Evolutionary conservation across 176 grass and related monocot genomes (phyloP), one percentile per base, ranked within the genome.

Genomic region (Oryza brachyantha): DNA sequence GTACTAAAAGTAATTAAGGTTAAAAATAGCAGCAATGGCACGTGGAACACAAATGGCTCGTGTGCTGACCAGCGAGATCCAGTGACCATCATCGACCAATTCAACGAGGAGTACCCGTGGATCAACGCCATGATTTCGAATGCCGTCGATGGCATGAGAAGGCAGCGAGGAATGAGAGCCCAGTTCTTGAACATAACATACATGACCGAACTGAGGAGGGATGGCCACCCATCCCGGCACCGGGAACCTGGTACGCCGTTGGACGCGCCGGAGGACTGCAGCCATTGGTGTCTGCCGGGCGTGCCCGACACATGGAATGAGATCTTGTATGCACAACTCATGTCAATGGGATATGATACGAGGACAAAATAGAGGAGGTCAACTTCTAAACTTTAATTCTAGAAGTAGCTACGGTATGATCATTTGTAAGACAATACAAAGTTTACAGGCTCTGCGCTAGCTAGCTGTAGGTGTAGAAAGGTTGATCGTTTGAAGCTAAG

Each of bases 271-370:
- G 85, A 97, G 68, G 94, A 97, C 64, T 97, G 94, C 77, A 97
- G 94, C 45, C 94, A 93, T 68, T 90, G 94, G 94, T 97, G 91
- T 59, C 85, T 97, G 9, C 94, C 94, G 28, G 94, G 94, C 17
- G 84, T 97, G 61, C 94, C 94, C 4, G 94, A 97, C 75, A 31
- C 84, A 7, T 93, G 91, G 94, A 93, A 97, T 55, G 79, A 92
- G 64, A 16, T 83, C 67, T 48, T 87, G n/a, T 87, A 83, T 1
- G 85, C 67, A 2, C 60, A 78, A 1, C 85, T 87, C n/a, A 4
- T 83, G 46, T 78, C 79, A 3, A 61, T 24, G 61, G 80, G 85
- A 13, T 87, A 83, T 61, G 74, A 8, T 5, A 61, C 1, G 1
- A 72, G 74, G 38, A 70, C 2, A 24, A 48, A 74, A 16, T 7